Evolutionary conservation across 371 early-diverging fungal genomes (phyloP), one percentile per base, ranked within the genome.

Genomic region (Mortierella sp.): DNA sequence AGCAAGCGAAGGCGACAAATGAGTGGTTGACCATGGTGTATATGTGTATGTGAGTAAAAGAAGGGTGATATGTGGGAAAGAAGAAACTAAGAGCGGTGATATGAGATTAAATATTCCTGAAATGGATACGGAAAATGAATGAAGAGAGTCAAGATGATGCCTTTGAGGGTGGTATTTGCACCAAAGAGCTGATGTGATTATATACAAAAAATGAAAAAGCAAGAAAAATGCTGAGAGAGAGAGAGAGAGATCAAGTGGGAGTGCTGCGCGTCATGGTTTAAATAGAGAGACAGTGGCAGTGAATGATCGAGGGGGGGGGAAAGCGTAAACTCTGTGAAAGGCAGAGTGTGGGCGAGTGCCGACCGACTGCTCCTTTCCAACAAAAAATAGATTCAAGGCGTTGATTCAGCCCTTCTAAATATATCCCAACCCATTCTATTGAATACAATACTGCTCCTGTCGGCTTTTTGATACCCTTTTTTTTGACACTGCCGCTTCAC

Each of bases 1-100:
- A 53, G 42, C 54, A 54, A 5, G 55, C 64, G 35, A 68, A 26
- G 0, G 64, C 28, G 59, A 43, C 60, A 61, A 56, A 51, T 37
- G 66, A 68, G 53, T 66, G 72, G 17, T 34, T 64, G 61, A 53
- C 19, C 70, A 73, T 73, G 34, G 22, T 70, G 23, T 12, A 17
- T 31, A 17, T 37, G 31, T 42, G 64, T 70, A n/a, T 61, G 55
- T 45, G 64, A 6, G 15, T 15, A 8, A 47, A 23, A 9, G 12
- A 47, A 29, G 32, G n/a, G 19, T 47, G 53, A 43, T 17, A 15
- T 17, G 3, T 17, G 12, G 19, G 19, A 43, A 43, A 19, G 32
- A 61, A 29, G 47, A n/a, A 34, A 29, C 35, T 61, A 47, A 47
- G 47, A 23, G 63, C 63, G 28, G 5, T 37, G 37, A 37, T 7